Conservation (phyloP, 176 grass and related monocot species). For the Otatea glauca region DNA sequence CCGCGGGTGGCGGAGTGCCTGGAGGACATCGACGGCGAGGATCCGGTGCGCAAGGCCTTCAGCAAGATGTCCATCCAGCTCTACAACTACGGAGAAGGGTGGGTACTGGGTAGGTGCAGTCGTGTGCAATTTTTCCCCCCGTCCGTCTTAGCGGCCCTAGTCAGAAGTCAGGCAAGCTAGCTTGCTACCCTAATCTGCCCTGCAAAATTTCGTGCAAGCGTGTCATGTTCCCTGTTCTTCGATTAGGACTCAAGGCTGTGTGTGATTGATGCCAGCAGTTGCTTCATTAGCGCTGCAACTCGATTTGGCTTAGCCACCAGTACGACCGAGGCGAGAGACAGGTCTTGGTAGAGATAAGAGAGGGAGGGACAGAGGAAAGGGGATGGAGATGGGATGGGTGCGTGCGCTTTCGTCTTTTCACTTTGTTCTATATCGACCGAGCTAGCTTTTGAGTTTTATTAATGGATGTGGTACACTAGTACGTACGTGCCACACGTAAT, state of each 20-base stretch:
- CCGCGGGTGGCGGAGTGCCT: slow-evolving; percentile 71
- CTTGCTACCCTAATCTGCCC: slow-evolving; percentile 28
- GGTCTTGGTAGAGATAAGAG: background rate
- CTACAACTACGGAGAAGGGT: slow-evolving; percentile 99
- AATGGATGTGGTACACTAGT: slow-evolving; percentile 6
- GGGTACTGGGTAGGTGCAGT: slow-evolving; percentile 98
- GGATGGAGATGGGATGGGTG: slow-evolving; percentile 44
- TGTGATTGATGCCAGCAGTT: slow-evolving; percentile 35
- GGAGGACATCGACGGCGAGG: slow-evolving; percentile 95
- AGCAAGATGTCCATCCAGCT: slow-evolving; percentile 99
- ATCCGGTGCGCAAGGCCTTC: slow-evolving; percentile 90
- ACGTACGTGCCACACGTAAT: slow-evolving; percentile 5
- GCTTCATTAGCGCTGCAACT: slow-evolving; percentile 16
- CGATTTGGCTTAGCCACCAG: slow-evolving; percentile 11
- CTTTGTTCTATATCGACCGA: slow-evolving; percentile 47
- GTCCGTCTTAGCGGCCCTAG: background rate
- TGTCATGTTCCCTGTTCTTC: slow-evolving; percentile 37
- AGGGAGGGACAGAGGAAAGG: background rate
- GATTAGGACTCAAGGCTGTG: slow-evolving; percentile 39
- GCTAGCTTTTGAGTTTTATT: slow-evolving; percentile 38
- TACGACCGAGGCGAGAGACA: background rate
- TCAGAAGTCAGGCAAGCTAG: background rate
- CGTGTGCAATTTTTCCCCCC: slow-evolving; percentile 15
- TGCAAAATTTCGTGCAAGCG: slow-evolving; percentile 23
- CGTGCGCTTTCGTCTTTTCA: slow-evolving; percentile 64